phyloP scores from a whole-genome alignment of 805 yeast genomes.

The Wickerhamomyces rabaulensis region DNA sequence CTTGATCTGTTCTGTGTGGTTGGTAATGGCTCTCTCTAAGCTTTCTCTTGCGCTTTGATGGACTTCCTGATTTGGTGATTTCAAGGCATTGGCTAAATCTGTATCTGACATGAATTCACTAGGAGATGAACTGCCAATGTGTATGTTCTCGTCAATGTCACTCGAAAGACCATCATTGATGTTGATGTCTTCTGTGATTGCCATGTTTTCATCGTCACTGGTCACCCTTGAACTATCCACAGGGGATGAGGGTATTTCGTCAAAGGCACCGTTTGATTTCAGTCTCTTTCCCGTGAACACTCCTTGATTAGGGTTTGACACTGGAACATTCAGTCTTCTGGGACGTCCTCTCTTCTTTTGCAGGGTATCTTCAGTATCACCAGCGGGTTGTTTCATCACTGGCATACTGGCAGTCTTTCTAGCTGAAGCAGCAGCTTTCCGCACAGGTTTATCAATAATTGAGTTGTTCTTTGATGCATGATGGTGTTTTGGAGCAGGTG shows the following conservation, averaged over 20 bases:
- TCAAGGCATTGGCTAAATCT: constrained; percentile 41
- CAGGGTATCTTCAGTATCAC: neutral
- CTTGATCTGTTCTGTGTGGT: constrained; percentile 12
- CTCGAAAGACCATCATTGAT: constrained; percentile 21
- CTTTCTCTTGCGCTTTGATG: constrained; percentile 21
- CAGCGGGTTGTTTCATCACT: neutral
- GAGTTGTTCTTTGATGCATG: constrained; percentile 43
- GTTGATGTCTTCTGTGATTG: constrained; percentile 2
- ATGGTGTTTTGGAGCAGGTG: constrained; percentile 61
- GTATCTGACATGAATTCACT: constrained; percentile 51
- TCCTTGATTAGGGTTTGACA: constrained; percentile 20
- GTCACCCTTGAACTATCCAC: constrained; percentile 10
- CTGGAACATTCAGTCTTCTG: constrained; percentile 13
- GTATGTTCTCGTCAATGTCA: constrained; percentile 16
- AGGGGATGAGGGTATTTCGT: constrained; percentile 2
- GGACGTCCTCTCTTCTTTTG: constrained; percentile 25
- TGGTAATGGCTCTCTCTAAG: constrained; percentile 17
- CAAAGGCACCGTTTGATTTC: neutral
- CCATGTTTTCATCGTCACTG: neutral
- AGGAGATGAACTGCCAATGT: constrained; percentile 36
- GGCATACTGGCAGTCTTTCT: constrained; percentile 24
- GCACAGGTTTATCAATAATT: constrained; percentile 9
- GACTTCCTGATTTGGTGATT: constrained; percentile 21
- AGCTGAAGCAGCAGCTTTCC: constrained; percentile 10
- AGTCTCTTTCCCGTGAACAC: constrained; percentile 18